Base-by-base conservation (phyloP, 1,139 yeast species). In the Suhomyces bolitotheri region DNA sequence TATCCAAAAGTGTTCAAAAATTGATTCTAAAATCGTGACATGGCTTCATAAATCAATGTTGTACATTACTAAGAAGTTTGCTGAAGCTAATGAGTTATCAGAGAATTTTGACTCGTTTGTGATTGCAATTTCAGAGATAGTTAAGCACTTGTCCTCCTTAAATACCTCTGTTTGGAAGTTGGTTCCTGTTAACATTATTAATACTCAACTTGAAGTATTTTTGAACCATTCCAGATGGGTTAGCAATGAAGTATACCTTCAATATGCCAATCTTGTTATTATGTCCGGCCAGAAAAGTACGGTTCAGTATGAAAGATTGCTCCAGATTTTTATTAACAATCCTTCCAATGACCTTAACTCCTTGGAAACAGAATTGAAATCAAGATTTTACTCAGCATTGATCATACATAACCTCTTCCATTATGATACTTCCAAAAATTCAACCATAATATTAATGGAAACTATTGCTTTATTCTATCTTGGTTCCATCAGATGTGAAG, bases 171-270 rank as follows among this genome's bases (percentile, higher is more conserved):
- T 79, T 7, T 69, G 81, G 73, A 55, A 62, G 7, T 41, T 69
- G 11, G 67, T 78, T 9, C 74, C 82, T 3, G 50, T 58, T 5
- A 52, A 68, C 5, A 63, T 80, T 26, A 43, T 85, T 10, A 82
- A 84, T 45, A 66, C 95, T 0, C 84, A 84, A 45, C 57, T 86
- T 22, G 94, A 87, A 54, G 87, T 77, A 11, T 56, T 82, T 4
- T 62, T 83, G 16, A 60, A 62, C 4, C 70, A 68, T 22, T 46
- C 55, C 7, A 52, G 60, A 29, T 84, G 87, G 82, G 51, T 76
- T 3, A 36, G 43, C 12, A 45, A 59, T n/a, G 51, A 60, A 12
- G 51, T 49, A 2, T 55, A 55, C 11, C 54, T 85, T 42, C 61
- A 66, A 29, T 75, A 80, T 47, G 60, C 66, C 4, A 57, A 63